These are phyloP conservation scores for Tremellales sp. DNA, from an alignment of 1,284 basidiomycete genomes.

Conservation along the genomic window DNA sequence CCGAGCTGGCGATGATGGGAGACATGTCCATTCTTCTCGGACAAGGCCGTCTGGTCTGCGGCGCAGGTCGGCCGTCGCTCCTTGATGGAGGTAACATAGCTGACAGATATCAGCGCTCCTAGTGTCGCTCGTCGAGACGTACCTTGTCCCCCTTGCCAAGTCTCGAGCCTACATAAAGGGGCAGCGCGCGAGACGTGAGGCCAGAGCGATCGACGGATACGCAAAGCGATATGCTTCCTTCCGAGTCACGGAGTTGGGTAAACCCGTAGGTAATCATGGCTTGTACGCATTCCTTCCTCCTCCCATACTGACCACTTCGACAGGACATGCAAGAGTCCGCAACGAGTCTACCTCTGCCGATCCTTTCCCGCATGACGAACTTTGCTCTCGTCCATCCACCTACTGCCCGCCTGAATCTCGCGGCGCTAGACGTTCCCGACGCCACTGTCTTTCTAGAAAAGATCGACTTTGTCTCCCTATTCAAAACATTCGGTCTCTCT, in stretches of 20 bases:
- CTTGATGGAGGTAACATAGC: not conserved
- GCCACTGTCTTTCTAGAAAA: slow-evolving; percentile 5
- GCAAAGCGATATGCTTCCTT: not conserved
- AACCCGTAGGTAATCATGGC: not conserved
- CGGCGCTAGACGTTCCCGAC: slow-evolving; percentile 3
- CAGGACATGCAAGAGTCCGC: not conserved
- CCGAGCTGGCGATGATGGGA: not conserved
- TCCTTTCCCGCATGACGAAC: slow-evolving; percentile 1
- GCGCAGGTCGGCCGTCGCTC: not conserved
- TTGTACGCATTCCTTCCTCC: not conserved
- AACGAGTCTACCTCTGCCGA: not conserved
- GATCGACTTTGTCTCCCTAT: slow-evolving; percentile 2
- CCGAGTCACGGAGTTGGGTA: not conserved
- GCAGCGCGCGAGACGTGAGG: not conserved
- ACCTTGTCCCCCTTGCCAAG: not conserved
- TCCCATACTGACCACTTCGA: not conserved
- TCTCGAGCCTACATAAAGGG: not conserved
- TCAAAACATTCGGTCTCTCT: slow-evolving; percentile 5
- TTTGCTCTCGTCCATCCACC: not conserved
- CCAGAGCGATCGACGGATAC: not conserved
- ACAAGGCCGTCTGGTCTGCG: not conserved
- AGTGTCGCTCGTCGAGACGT: not conserved
- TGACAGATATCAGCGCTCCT: not conserved
- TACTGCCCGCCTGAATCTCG: slow-evolving; percentile 7
- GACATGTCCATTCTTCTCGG: not conserved